Conservation (phyloP, 257 asterid species). For the Solanum chaucha region DNA sequence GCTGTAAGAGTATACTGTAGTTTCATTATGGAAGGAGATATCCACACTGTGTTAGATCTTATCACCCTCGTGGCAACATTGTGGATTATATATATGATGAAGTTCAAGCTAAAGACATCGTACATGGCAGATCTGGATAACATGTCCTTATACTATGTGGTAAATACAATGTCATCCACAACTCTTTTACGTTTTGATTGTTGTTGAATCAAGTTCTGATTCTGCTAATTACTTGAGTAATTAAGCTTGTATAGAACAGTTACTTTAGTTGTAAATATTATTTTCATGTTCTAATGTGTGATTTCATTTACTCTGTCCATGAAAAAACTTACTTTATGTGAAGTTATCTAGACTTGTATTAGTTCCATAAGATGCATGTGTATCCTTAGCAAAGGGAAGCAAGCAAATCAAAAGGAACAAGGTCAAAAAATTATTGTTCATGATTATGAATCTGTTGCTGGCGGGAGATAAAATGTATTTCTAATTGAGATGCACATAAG, state of each 20-base stretch:
- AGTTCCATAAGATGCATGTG: background rate
- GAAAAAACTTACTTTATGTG: background rate
- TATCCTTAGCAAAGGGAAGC: background rate
- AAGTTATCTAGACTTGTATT: background rate
- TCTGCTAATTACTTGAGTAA: background rate
- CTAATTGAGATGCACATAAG: background rate
- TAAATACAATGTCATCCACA: slow-evolving; percentile 6
- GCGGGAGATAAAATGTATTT: background rate
- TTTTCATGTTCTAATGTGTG: background rate
- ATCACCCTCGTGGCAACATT: slow-evolving; percentile 67
- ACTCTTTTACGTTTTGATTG: too few species aligned
- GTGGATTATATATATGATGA: slow-evolving; percentile 84
- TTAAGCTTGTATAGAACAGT: background rate
- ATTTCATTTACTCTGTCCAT: background rate
- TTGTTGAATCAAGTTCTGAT: background rate
- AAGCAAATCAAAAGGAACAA: background rate
- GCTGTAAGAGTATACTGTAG: slow-evolving; percentile 63
- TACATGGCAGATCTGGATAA: slow-evolving; percentile 57
- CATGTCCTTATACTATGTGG: slow-evolving; percentile 59
- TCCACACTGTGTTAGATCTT: slow-evolving; percentile 78
- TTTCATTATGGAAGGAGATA: slow-evolving; percentile 60
- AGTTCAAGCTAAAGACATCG: slow-evolving; percentile 60
- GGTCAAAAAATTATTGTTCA: background rate
- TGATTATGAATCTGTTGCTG: background rate
- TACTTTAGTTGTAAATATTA: background rate